phyloP scores from a whole-genome alignment of 352 stramenopile species.

The Thraustotheca clavata region DNA sequence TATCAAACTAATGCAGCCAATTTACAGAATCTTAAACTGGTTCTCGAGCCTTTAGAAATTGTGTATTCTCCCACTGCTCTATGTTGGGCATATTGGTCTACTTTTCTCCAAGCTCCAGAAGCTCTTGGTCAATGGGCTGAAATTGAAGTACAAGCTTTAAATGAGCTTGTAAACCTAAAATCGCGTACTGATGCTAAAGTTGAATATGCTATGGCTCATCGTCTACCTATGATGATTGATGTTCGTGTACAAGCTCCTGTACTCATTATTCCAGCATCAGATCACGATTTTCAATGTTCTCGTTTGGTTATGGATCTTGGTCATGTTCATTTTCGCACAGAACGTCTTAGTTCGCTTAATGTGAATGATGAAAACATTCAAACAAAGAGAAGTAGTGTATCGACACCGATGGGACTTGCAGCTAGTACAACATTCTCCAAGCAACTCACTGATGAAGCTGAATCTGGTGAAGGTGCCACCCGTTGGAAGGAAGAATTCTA shows the following conservation, averaged over 20 bases:
- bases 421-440: conserved; percentile 73
- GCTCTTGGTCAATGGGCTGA: conserved; percentile 75
- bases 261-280: conserved; percentile 74
- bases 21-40: conserved; percentile 57
- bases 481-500: conserved; percentile 89
- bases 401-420: conserved; percentile 4
- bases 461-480: conserved; percentile 72
- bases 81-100: conserved; percentile 67
- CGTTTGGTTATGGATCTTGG: conserved; percentile 76
- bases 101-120: conserved; percentile 71
- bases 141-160: conserved; percentile 82
- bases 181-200: conserved; percentile 80
- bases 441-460: conserved; percentile 79
- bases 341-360: conserved; percentile 71
- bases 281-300: conserved; percentile 67
- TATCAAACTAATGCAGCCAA: conserved; percentile 69
- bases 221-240: conserved; percentile 67
- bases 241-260: conserved; percentile 80
- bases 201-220: conserved; percentile 84
- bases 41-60: conserved; percentile 82
- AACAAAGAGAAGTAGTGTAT: neutral
- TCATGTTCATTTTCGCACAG: conserved; percentile 75
- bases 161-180: conserved; percentile 86
- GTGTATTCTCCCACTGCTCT: conserved; percentile 75
- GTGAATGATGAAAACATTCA: too few relatives aligned